phyloP scores from a whole-genome alignment of 2,329 filamentous ascomycete species.

The Davidsoniella virescens region DNA sequence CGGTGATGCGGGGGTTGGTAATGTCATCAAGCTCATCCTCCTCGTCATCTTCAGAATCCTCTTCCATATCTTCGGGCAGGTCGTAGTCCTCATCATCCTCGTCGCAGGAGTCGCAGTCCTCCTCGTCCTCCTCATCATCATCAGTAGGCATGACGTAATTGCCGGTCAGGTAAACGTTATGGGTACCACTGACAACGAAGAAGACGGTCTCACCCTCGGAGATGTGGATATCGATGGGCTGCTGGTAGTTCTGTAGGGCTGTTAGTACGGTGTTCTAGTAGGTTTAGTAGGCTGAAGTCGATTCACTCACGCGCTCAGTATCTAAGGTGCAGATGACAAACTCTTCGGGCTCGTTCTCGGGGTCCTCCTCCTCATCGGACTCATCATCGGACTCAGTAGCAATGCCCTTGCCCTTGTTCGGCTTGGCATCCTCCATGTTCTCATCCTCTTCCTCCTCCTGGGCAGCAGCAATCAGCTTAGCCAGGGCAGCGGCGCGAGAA shows the following conservation, averaged over 20 bases:
- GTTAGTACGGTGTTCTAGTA: conserved; percentile 9
- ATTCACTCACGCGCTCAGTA: conserved; percentile 59
- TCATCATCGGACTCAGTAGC: conserved; percentile 43
- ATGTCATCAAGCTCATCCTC: conserved; percentile 65
- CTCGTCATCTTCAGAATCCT: conserved; percentile 40
- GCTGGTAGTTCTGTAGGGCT: conserved; percentile 65
- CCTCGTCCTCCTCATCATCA: conserved; percentile 45
- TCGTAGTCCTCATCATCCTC: conserved; percentile 64
- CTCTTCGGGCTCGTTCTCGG: conserved; percentile 59
- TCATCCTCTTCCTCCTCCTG: conserved; percentile 51
- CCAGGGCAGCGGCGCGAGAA: conserved; percentile 51
- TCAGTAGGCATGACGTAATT: conserved; percentile 75
- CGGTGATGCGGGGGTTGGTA: conserved; percentile 64
- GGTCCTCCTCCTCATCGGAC: conserved; percentile 38
- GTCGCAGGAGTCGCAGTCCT: conserved; percentile 30
- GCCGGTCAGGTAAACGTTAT: conserved; percentile 82
- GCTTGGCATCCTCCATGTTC: conserved; percentile 55
- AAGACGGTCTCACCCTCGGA: conserved; percentile 77
- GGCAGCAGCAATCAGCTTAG: conserved; percentile 45
- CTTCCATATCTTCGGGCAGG: conserved; percentile 63
- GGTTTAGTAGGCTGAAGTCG: not conserved
- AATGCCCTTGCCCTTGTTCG: conserved; percentile 57
- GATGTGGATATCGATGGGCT: conserved; percentile 84
- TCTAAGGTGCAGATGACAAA: conserved; percentile 93
- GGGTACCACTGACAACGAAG: conserved; percentile 81